These are phyloP conservation scores for Solanum clarkiae DNA, from an alignment of 257 asterid species.

Conservation along the genomic window DNA sequence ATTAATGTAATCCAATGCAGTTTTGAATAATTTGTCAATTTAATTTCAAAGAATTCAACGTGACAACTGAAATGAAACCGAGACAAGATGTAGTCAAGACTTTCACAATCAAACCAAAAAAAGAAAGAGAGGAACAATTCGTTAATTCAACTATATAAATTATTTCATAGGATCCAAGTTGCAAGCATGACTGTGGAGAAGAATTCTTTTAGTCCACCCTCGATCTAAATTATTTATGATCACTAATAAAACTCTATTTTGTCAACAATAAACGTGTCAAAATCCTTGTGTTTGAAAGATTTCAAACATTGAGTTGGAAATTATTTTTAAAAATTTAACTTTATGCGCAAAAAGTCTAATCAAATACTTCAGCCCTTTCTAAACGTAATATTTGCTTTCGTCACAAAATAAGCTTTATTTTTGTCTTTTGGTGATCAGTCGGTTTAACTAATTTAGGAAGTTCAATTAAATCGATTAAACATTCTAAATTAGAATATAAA, in stretches of 20 bases:
- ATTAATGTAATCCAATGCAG: too few relatives aligned
- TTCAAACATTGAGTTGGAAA: neutral
- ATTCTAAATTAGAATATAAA: neutral
- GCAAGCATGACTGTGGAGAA: neutral
- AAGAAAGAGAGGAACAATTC: neutral
- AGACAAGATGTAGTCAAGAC: neutral
- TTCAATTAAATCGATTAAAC: neutral
- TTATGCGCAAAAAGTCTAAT: neutral
- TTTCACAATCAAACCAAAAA: neutral
- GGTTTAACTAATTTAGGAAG: neutral
- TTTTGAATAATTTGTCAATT: too few relatives aligned
- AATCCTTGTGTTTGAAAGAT: neutral
- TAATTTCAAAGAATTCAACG: too few relatives aligned
- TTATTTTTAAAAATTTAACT: neutral
- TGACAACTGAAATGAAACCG: too few relatives aligned
- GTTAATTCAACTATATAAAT: neutral
- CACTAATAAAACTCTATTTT: neutral
- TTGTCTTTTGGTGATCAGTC: neutral
- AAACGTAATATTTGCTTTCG: neutral
- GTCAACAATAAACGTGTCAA: neutral
- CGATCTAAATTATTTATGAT: neutral
- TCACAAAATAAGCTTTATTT: neutral
- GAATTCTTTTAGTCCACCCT: neutral
- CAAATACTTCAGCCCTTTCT: neutral
- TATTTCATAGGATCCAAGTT: neutral